Percentiles rank a stretch among this genome's conserved stretches.
phyloP scores from a whole-genome alignment of 108 stramenopile species.

The Seminavis robusta region DNA sequence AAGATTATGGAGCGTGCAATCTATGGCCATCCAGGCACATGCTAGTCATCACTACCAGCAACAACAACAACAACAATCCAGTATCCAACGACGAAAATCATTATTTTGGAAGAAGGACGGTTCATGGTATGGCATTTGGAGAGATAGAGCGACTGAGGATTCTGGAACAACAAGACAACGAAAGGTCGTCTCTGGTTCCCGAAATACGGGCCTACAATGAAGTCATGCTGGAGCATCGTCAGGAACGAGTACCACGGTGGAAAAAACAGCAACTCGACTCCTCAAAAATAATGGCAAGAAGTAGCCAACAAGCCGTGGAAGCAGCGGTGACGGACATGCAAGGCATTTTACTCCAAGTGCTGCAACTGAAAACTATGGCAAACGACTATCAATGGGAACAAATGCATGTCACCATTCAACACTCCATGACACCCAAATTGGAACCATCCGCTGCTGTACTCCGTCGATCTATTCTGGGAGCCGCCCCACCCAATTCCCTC shows the following conservation, averaged over 20 bases:
- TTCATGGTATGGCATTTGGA: slow-evolving; percentile 24
- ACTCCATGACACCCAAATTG: neutral
- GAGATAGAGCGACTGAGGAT: slow-evolving; percentile 1
- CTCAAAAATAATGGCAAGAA: neutral
- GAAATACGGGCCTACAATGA: slow-evolving; percentile 75
- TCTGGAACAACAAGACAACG: neutral
- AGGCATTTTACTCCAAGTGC: slow-evolving; percentile 32
- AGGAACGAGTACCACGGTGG: slow-evolving; percentile 62
- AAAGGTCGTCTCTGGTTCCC: slow-evolving; percentile 1
- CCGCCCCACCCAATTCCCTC: neutral
- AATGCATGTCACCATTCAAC: slow-evolving; percentile 9
- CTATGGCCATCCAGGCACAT: too few relatives aligned
- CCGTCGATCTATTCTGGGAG: too few relatives aligned
- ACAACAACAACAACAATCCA: too few relatives aligned
- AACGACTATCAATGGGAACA: slow-evolving; percentile 75
- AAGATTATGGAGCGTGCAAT: too few relatives aligned
- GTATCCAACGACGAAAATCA: too few relatives aligned
- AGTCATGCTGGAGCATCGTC: slow-evolving; percentile 70
- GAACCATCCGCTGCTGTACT: slow-evolving; percentile 3
- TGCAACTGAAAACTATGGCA: slow-evolving; percentile 44
- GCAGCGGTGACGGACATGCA: slow-evolving; percentile 39
- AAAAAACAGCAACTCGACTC: neutral
- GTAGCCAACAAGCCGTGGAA: slow-evolving; percentile 30
- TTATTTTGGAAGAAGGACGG: slow-evolving; percentile 1
- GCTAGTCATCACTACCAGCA: too few relatives aligned